Base-by-base conservation (phyloP, 106 monocot species). In the Apostasia shenzhenica region DNA sequence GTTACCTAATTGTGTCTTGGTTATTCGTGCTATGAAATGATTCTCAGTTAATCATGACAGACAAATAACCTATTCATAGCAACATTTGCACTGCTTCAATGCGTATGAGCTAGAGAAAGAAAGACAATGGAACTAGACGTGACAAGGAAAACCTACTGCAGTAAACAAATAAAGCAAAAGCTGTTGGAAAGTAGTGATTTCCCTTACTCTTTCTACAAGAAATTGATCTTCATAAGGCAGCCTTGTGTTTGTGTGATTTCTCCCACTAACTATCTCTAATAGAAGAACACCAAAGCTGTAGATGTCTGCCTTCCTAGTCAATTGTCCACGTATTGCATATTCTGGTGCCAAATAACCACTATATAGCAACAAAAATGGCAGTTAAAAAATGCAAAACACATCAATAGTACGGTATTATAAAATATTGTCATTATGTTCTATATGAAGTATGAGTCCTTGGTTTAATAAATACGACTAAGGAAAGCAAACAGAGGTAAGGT, bases 281-380 rank as follows among this genome's bases (percentile, higher is more conserved):
- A 65, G 65, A 65, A 65, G 65, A 65, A 65, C 65, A 49, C 65
- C 65, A 65, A 48, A 65, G 65, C 65, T 65, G 13, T 65, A 65
- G 26, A 65, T 48, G 48, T 65, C 65, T 14, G 65, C 65, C 65
- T 65, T 65, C 48, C 26, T 65, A 7, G 65, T 65, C 48, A 65
- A 49, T 65, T 65, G 4, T 48, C 65, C 65, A 48, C 6, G 26
- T 1, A 65, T 65, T 48, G 65, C 65, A 48, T 65, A 65, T 37
- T 65, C 65, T 4, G 65, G 65, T 37, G 65, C 65, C 65, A 65
- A 65, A 12, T 65, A 65, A 47, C 65, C 65, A 14, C 65, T 65
- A 45, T n/a, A 13, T 5, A 45, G 41, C 10, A 41, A 59, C 3
- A 39, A 59, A 59, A 2, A 2, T 39, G 8, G 41, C 52, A 59